Evolutionary conservation across 805 yeast species (phyloP).

Genomic region (Myxozyma sirexii): DNA sequence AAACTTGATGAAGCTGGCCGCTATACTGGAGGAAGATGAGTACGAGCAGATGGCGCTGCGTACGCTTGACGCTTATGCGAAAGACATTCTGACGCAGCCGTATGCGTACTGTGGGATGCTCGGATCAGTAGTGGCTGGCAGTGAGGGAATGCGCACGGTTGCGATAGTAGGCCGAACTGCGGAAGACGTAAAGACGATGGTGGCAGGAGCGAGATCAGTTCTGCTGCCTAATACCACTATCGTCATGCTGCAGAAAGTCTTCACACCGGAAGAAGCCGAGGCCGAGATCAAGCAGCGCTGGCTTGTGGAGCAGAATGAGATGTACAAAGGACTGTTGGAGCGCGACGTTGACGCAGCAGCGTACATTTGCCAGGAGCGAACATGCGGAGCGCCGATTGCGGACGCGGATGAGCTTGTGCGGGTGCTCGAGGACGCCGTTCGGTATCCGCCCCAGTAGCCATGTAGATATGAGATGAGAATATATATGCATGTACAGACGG

Average conservation of each 20-base stretch:
- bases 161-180: conserved; percentile 13
- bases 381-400: conserved; percentile 28
- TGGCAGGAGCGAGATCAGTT: conserved; percentile 2
- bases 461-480: neutral
- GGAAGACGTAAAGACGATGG: neutral
- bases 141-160: conserved; percentile 24
- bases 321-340: conserved; percentile 9
- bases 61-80: conserved; percentile 22
- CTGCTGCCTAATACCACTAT: conserved; percentile 19
- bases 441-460: neutral
- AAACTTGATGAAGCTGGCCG: conserved; percentile 40
- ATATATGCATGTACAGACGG: neutral
- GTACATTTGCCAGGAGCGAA: conserved; percentile 20
- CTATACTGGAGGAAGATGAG: conserved; percentile 27
- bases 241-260: conserved; percentile 7
- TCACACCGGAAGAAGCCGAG: conserved; percentile 7
- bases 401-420: conserved; percentile 10
- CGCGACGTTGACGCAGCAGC: conserved; percentile 1
- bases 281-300: conserved; percentile 8
- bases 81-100: conserved; percentile 26
- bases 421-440: conserved; percentile 1
- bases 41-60: conserved; percentile 19
- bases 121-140: conserved; percentile 18
- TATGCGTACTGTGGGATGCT: conserved; percentile 23
- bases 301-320: conserved; percentile 18